Base-by-base conservation (phyloP, 495 filamentous ascomycete species). In the Tuber microsphaerosporum region DNA sequence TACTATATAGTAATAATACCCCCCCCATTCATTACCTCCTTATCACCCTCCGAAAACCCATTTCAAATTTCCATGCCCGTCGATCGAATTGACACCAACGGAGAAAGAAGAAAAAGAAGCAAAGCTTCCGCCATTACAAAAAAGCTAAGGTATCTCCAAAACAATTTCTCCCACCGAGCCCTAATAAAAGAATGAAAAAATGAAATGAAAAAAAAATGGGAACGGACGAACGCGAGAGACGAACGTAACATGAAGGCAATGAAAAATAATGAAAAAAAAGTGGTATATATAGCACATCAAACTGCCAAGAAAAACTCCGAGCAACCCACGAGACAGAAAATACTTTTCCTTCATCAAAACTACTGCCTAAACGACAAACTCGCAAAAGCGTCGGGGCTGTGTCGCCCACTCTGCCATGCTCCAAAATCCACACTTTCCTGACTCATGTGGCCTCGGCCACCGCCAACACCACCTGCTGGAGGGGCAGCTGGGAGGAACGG, bases 351-450 rank as follows among this genome's bases (percentile, higher is more conserved):
- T 51, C 8, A 31, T 41, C n/a, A 74, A 37, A 22, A 77, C 79
- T 78, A 75, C 77, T 80, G 79, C 42, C 82, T 75, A 75, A 83
- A 83, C 31, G 94, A 97, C 82, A 99, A 85, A 80, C 92, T 94
- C n/a, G 94, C 91, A 88, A 98, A 99, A 44, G 95, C 94, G 85
- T 99, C 95, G 26, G 95, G 95, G 80, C 93, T 97, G 84, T 97
- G 94, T 69, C 94, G 87, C 14, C 94, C 94, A 77, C 88, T 90
- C 85, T 87, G 90, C 79, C 89, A 90, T 77, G 84, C 85, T 74
- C 85, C 92, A 83, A 97, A 88, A 81, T 92, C 93, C 75, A 96
- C 91, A 80, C 94, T 97, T 79, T 96, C 95, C 77, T 95, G 89
- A 83, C 93, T 97, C 77, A 91, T 89, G 80, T 97, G 92, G 61